Evolutionary conservation across 2,329 filamentous ascomycete genomes (phyloP).

Genomic region (Incumbomyces delicatus): DNA sequence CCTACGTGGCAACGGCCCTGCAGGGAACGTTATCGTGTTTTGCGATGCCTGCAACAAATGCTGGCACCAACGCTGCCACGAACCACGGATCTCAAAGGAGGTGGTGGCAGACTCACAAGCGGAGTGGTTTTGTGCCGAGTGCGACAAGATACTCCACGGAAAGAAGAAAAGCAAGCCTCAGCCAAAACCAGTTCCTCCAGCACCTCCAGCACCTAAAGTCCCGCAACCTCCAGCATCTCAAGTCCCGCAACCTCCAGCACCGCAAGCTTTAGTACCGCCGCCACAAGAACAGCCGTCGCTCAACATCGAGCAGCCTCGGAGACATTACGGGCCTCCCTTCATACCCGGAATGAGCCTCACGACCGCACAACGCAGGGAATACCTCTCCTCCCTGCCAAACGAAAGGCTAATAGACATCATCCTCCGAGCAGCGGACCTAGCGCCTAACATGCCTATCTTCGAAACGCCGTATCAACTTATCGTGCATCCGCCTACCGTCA

Average conservation of each 20-base stretch:
- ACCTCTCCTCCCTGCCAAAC: conserved; percentile 17
- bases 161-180: conserved; percentile 17
- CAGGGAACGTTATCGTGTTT: conserved; percentile 73
- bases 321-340: conserved; percentile 12
- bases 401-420: conserved; percentile 18
- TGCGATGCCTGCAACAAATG: conserved; percentile 71
- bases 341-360: conserved; percentile 14
- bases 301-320: neutral
- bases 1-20: conserved; percentile 59
- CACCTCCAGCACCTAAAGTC: neutral
- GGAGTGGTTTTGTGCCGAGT: conserved; percentile 63
- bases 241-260: conserved; percentile 2
- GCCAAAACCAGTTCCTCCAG: conserved; percentile 2
- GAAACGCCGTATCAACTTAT: conserved; percentile 11
- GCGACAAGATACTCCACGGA: conserved; percentile 31
- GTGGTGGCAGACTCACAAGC: conserved; percentile 56
- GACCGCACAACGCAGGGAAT: conserved; percentile 13
- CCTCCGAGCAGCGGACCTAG: conserved; percentile 18
- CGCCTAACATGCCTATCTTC: conserved; percentile 19
- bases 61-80: conserved; percentile 76
- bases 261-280: too few relatives aligned
- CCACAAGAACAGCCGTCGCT: neutral
- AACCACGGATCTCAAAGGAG: conserved; percentile 61
- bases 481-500: neutral
- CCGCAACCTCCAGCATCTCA: conserved; percentile 1